Percentiles rank a stretch among this genome's conserved stretches.
These are phyloP conservation scores for Gentiana macrophylla DNA, from an alignment of 257 asterid species.

Conservation along the genomic window DNA sequence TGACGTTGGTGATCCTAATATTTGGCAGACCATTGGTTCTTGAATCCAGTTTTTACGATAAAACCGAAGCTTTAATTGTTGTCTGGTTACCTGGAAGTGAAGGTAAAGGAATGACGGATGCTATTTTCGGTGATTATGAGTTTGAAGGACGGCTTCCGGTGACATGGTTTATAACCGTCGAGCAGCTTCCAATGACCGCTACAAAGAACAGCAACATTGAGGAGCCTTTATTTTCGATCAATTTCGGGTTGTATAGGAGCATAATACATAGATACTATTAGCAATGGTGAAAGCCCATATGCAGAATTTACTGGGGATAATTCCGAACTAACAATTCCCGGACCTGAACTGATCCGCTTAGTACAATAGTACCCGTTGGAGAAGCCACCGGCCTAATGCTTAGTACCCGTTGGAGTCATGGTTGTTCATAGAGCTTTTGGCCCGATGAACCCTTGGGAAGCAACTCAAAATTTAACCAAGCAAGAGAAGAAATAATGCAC, in stretches of 20 bases:
- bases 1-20: conserved; percentile 54
- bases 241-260: conserved; percentile 48
- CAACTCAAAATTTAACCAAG: too few species aligned
- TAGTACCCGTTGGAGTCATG: too few species aligned
- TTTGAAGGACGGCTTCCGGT: conserved; percentile 63
- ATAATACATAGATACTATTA: conserved; percentile 4
- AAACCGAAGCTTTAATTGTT: conserved; percentile 44
- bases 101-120: conserved; percentile 73
- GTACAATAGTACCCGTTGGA: too few species aligned
- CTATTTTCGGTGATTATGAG: conserved; percentile 55
- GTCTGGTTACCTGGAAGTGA: conserved; percentile 93
- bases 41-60: conserved; percentile 47
- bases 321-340: too few species aligned
- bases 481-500: too few species aligned
- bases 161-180: conserved; percentile 69
- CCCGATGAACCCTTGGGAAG: too few species aligned
- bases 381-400: too few species aligned
- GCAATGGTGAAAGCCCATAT: conserved; percentile 27
- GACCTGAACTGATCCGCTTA: too few species aligned
- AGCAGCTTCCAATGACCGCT: conserved; percentile 53
- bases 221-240: conserved; percentile 59
- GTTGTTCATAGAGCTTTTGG: too few species aligned
- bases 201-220: conserved; percentile 22
- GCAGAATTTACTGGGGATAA: background rate
- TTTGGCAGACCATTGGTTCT: conserved; percentile 73